Base-by-base conservation (phyloP, 495 filamentous ascomycete species). In the Xeromyces bisporus region DNA sequence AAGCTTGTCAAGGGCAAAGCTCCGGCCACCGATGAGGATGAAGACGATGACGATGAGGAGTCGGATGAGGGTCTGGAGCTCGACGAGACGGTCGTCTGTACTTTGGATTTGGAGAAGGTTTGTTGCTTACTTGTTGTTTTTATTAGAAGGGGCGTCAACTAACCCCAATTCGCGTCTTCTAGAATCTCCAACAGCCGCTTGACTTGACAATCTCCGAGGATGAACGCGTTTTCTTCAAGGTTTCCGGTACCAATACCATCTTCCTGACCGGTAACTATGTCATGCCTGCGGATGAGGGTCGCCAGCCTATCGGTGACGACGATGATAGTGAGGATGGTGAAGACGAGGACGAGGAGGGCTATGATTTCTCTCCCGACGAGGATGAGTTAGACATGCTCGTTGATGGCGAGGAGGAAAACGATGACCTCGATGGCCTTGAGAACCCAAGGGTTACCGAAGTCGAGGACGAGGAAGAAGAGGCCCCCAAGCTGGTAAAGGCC, bases 251-350 rank as follows among this genome's bases (percentile, higher is more conserved):
- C 28, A 83, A 93, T 64, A 69, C 75, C 34, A 63, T 99, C 41
- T 85, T 73, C 60, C 68, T 99, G 18, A 96, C 87, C 31, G 89
- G 89, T 43, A 99, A 99, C 67, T 94, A 92, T 52, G 71, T 96
- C 31, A 59, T 78, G 38, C 58, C 66, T 31, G 49, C 65, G 16
- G 66, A 74, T 40, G 65, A 67, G 28, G 47, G 55, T 30, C 58
- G 58, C 32, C 47, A 55, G 24, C 59, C 64, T 34, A 37, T n/a
- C n/a, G n/a, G n/a, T n/a, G n/a, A n/a, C n/a, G n/a, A n/a, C n/a
- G n/a, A n/a, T n/a, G 20, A 64, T 26, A 57, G 63, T 30, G 62
- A 75, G 21, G 67, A 73, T 23, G 60, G 69, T 15, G 65, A 77
- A 10, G 75, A 79, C 7, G 67, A 74, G 6, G 71, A 76, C 5